A percentile compares a stretch with the other conserved stretches of the same genome.
Conservation (phyloP, 2,329 filamentous ascomycete genomes). For the Pochonia chlamydosporia region DNA sequence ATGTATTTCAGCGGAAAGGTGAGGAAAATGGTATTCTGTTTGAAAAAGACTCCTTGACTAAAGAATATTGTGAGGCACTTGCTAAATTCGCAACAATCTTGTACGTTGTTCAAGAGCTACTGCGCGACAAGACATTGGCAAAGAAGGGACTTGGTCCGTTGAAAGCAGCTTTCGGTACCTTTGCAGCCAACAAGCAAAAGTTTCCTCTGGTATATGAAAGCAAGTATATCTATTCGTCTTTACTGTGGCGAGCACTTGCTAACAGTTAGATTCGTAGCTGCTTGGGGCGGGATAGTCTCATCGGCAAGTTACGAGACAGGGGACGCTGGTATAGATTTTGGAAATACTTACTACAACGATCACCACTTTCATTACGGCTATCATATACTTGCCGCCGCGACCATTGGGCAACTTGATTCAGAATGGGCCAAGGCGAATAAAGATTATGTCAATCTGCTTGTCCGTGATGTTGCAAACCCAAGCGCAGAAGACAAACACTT, state of each 20-base stretch:
- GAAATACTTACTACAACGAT: slow-evolving; percentile 80
- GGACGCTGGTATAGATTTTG: slow-evolving; percentile 73
- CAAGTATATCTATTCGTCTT: slow-evolving; percentile 26
- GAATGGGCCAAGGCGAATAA: slow-evolving; percentile 68
- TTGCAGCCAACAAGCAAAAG: slow-evolving; percentile 61
- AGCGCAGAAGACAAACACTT: slow-evolving; percentile 65
- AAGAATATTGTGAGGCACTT: slow-evolving; percentile 45
- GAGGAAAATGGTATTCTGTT: slow-evolving; percentile 7
- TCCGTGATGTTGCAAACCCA: slow-evolving; percentile 79
- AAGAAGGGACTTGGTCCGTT: slow-evolving; percentile 53
- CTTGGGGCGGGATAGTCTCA: slow-evolving; percentile 78
- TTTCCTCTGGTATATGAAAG: slow-evolving; percentile 61
- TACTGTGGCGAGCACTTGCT: slow-evolving; percentile 6
- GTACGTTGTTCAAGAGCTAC: slow-evolving; percentile 58
- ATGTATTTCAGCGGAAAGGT: slow-evolving; percentile 93
- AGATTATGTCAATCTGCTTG: slow-evolving; percentile 75
- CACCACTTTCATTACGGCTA: slow-evolving; percentile 80
- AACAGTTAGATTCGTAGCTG: slow-evolving; percentile 30
- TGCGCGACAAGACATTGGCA: slow-evolving; percentile 52
- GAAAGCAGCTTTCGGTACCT: slow-evolving; percentile 60
- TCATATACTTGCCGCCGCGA: slow-evolving; percentile 79
- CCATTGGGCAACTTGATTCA: slow-evolving; percentile 74
- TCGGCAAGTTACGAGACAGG: slow-evolving; percentile 65
- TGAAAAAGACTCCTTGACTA: background rate
- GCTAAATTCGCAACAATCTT: slow-evolving; percentile 70